phyloP scores from a whole-genome alignment of 257 asterid species.

The Solanum gandarillasii region DNA sequence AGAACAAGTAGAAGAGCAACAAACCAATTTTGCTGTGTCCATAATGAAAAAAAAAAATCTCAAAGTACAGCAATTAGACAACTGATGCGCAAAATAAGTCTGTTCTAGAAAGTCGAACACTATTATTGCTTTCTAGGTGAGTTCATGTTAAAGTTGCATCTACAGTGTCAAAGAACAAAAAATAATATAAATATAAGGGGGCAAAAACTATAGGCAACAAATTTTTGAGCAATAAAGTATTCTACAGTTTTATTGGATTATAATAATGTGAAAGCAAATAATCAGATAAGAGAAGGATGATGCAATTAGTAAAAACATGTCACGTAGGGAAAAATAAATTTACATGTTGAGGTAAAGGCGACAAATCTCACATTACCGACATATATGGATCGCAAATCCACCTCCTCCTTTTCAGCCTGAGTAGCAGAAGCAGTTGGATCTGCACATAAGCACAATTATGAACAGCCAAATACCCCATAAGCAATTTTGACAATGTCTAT shows the following conservation, averaged over 20 bases:
- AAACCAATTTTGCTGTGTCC: neutral
- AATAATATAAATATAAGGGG: neutral
- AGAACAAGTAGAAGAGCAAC: neutral
- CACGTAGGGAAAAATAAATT: neutral
- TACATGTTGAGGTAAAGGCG: constrained; percentile 7
- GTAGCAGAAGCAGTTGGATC: constrained; percentile 42
- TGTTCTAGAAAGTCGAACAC: neutral
- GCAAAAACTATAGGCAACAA: neutral
- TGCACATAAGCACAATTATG: constrained; percentile 6
- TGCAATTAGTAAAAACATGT: neutral
- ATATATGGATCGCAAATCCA: constrained; percentile 74
- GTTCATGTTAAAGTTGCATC: neutral
- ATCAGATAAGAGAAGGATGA: neutral
- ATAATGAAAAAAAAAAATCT: neutral
- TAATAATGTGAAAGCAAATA: neutral
- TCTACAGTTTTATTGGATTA: neutral
- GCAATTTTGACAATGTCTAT: neutral
- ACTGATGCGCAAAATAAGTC: neutral
- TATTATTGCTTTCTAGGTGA: neutral
- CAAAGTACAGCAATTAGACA: neutral
- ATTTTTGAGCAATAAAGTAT: neutral
- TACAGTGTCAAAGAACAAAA: neutral
- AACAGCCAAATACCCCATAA: neutral
- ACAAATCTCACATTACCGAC: constrained; percentile 77
- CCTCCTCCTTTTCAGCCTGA: constrained; percentile 85